These are phyloP conservation scores for Macrolepiota fuliginosa DNA, from an alignment of 768 basidiomycete genomes.

Conservation along the genomic window DNA sequence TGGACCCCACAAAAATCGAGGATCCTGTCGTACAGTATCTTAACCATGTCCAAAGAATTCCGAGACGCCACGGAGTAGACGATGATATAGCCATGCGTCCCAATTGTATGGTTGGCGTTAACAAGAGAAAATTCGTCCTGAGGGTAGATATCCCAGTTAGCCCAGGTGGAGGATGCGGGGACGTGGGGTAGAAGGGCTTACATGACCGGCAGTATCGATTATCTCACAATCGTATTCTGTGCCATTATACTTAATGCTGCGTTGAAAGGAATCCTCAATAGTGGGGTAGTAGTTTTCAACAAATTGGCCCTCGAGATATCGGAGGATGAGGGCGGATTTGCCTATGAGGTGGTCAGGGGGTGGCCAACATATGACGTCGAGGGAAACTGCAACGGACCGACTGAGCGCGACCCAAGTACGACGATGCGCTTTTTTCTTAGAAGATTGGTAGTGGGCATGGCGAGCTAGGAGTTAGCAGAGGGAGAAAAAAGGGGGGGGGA, in stretches of 20 bases:
- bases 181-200: constrained; percentile 30
- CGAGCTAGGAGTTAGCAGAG: constrained; percentile 20
- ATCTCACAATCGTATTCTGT: constrained; percentile 89
- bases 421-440: constrained; percentile 80
- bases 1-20: constrained; percentile 80
- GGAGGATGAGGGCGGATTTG: constrained; percentile 87
- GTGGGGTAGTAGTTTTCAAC: constrained; percentile 90
- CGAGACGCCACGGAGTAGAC: constrained; percentile 88
- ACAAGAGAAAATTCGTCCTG: constrained; percentile 93
- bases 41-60: constrained; percentile 88
- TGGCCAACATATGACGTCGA: constrained; percentile 17
- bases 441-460: constrained; percentile 17
- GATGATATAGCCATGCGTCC: constrained; percentile 91
- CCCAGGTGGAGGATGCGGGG: constrained; percentile 1
- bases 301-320: constrained; percentile 85
- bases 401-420: constrained; percentile 80
- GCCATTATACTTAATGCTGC: constrained; percentile 75
- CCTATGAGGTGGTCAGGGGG: constrained; percentile 44
- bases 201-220: constrained; percentile 95
- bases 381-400: constrained; percentile 52
- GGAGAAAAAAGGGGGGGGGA: constrained; percentile 3
- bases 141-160: constrained; percentile 4
- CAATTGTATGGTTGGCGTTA: constrained; percentile 86
- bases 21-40: constrained; percentile 91
- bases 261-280: constrained; percentile 78